Evolutionary conservation across 2,329 filamentous ascomycete genomes (phyloP), one percentile per base, ranked within the genome.

Genomic region (Pseudogymnoascus sp.): DNA sequence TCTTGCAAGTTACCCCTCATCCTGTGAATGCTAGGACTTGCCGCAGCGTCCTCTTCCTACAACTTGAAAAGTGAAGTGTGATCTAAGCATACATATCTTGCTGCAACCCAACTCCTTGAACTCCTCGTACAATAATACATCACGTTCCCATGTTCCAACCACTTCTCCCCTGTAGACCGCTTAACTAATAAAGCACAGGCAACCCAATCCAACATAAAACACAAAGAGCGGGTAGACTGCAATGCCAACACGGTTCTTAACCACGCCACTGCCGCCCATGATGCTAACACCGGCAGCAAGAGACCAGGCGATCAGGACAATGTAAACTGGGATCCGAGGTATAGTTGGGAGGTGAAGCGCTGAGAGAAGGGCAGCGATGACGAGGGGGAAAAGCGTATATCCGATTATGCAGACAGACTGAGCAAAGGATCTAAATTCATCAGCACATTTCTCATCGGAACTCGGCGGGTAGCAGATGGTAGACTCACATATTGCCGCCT

Each of bases 381-480:
- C 95, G 62, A 99, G 85, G 1, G 95, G 95, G 78, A 99, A 99
- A 63, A 99, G 85, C 1, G 95, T 99, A 77, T 99, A 99, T 54
- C 95, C 95, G 74, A 99, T 99, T 71, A 99, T 96, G 76, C 93
- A 97, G 69, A 99, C 85, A 64, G 92, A 96, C 77, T 99, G 95
- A 73, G 96, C 95, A 76, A 99, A 99, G 16, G 95, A 97, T 72
- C 93, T 97, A 73, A 18, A 57, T 18, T 45, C 54, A 61, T 70
- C 61, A 75, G 77, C 67, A 76, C 11, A 26, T 6, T 23, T n/a
- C 16, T 16, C 6, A 18, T 67, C 45, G 59, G 47, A 37, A 71
- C 59, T 63, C 12, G 21, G 59, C 65, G 57, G 26, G 64, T 54
- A 21, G 31, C 23, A 6, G 61, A 45, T 37, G 60, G 40, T 60